Evolutionary conservation across 1,284 basidiomycete genomes (phyloP).

Genomic region (Austroboletus rostrupii): DNA sequence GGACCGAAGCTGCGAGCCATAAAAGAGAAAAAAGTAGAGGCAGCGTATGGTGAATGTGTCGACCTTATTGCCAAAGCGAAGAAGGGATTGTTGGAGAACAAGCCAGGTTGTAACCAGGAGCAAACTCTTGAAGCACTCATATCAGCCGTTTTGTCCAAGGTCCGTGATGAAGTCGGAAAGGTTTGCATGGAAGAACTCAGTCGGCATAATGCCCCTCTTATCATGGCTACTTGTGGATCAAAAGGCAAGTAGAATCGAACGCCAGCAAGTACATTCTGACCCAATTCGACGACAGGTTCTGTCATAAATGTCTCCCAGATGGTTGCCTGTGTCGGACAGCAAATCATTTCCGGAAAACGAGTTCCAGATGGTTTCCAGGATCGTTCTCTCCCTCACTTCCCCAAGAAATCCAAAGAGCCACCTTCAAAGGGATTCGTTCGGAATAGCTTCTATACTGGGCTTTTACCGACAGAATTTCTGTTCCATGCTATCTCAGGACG

Average conservation of each 20-base stretch:
- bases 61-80: slow-evolving; percentile 88
- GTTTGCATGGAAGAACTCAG: slow-evolving; percentile 98
- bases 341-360: slow-evolving; percentile 97
- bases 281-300: slow-evolving; percentile 59
- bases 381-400: slow-evolving; percentile 96
- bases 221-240: slow-evolving; percentile 99
- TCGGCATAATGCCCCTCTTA: slow-evolving; percentile 92
- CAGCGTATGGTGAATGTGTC: slow-evolving; percentile 86
- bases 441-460: slow-evolving; percentile 94
- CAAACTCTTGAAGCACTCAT: slow-evolving; percentile 96
- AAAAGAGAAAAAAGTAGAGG: slow-evolving; percentile 87
- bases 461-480: slow-evolving; percentile 95
- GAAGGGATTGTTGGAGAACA: slow-evolving; percentile 90
- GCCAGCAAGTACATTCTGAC: neutral
- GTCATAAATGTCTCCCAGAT: slow-evolving; percentile 99
- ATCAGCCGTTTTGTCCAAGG: slow-evolving; percentile 89
- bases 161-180: slow-evolving; percentile 94
- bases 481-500: slow-evolving; percentile 99
- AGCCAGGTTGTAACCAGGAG: slow-evolving; percentile 95
- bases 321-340: slow-evolving; percentile 99
- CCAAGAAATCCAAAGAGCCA: slow-evolving; percentile 95
- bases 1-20: slow-evolving; percentile 76
- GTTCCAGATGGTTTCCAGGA: slow-evolving; percentile 99
- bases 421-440: slow-evolving; percentile 98
- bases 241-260: slow-evolving; percentile 61